A percentile compares a stretch with the other conserved stretches of the same genome.
phyloP scores from a whole-genome alignment of 2,329 filamentous ascomycete genomes.

The Lachnellula cervina region DNA sequence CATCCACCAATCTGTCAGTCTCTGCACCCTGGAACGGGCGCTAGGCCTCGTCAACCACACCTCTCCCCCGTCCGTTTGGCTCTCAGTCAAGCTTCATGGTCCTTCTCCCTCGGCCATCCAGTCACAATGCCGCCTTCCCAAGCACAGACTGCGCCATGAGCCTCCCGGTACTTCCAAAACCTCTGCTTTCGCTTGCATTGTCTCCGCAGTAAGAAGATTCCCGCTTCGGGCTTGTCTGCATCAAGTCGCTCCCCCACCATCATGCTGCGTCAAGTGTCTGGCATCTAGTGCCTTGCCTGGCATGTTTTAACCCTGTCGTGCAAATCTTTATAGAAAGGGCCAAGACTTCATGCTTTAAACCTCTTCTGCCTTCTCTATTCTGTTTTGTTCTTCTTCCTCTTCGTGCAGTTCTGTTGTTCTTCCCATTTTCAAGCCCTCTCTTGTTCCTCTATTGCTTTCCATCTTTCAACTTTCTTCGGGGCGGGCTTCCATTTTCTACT shows the following conservation, averaged over 20 bases:
- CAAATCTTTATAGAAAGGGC: constrained; percentile 20
- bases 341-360: constrained; percentile 25
- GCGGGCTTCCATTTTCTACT: constrained; percentile 20
- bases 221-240: constrained; percentile 14
- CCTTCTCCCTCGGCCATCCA: background rate
- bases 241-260: constrained; percentile 21
- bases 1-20: constrained; percentile 1
- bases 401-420: constrained; percentile 14
- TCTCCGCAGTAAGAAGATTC: constrained; percentile 6
- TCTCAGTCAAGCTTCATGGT: background rate
- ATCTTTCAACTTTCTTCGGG: constrained; percentile 16
- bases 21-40: background rate
- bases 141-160: constrained; percentile 22
- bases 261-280: constrained; percentile 27
- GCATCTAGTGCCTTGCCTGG: constrained; percentile 18
- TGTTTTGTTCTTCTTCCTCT: constrained; percentile 3
- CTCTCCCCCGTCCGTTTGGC: background rate
- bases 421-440: constrained; percentile 18
- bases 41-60: background rate
- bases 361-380: constrained; percentile 11
- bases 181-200: constrained; percentile 9
- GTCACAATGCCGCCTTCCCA: background rate
- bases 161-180: constrained; percentile 6
- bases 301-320: constrained; percentile 24
- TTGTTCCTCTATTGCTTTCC: constrained; percentile 15